Evolutionary conservation across 257 asterid genomes (phyloP).

Genomic region (Plectranthus barbatus): DNA sequence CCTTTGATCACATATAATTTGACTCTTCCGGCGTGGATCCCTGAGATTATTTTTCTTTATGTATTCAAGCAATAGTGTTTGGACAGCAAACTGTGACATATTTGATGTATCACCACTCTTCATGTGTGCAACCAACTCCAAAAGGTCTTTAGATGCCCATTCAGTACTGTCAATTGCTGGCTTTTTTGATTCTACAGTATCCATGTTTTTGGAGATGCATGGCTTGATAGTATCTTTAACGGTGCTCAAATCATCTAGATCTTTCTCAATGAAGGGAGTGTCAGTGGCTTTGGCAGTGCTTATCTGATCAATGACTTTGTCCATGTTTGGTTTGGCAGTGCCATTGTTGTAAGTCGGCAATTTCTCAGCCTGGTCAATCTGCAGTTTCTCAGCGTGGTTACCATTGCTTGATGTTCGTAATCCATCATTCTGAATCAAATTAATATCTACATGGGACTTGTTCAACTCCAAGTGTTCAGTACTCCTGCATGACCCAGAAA

Average conservation of each 20-base stretch:
- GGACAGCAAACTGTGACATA: slow-evolving; percentile 56
- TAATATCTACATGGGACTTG: slow-evolving; percentile 19
- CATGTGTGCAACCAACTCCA: slow-evolving; percentile 73
- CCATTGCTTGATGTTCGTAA: slow-evolving; percentile 9
- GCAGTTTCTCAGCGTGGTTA: slow-evolving; percentile 8
- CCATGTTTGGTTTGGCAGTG: not conserved
- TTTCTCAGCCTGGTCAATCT: not conserved
- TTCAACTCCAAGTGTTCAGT: slow-evolving; percentile 29
- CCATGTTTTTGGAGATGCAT: not conserved
- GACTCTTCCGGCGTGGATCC: slow-evolving; percentile 70
- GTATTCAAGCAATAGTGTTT: slow-evolving; percentile 55
- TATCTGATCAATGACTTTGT: not conserved
- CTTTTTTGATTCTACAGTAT: slow-evolving; percentile 22
- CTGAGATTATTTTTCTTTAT: slow-evolving; percentile 65
- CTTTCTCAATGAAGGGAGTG: not conserved
- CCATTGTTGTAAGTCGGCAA: not conserved
- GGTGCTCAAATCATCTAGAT: slow-evolving; percentile 1
- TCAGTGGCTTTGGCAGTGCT: not conserved
- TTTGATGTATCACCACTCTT: slow-evolving; percentile 64
- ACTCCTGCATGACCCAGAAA: slow-evolving; percentile 12
- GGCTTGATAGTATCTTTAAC: not conserved
- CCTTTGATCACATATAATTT: slow-evolving; percentile 64
- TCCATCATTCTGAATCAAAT: slow-evolving; percentile 13
- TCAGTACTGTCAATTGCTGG: slow-evolving; percentile 21
- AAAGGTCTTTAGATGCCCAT: slow-evolving; percentile 71